phyloP scores from a whole-genome alignment of 1,284 basidiomycete genomes.

The Trichosporon inkin region DNA sequence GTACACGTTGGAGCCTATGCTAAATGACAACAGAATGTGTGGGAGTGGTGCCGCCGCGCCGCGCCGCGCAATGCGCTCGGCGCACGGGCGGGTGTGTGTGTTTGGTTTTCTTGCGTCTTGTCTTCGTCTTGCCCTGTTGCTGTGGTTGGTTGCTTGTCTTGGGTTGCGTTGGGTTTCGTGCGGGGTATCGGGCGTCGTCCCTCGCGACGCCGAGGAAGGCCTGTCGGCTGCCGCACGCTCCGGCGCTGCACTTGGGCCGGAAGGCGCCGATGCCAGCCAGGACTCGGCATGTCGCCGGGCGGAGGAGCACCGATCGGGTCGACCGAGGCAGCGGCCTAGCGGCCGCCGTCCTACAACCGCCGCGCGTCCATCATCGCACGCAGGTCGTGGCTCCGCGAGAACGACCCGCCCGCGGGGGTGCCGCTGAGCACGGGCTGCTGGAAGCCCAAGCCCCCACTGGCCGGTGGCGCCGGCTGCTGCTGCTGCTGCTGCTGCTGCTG shows the following conservation, averaged over 20 bases:
- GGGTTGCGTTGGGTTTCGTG: not conserved
- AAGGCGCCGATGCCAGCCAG: too few relatives aligned
- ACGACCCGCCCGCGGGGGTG: not conserved
- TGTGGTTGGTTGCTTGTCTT: not conserved
- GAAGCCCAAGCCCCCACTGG: not conserved
- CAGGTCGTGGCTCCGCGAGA: slow-evolving; percentile 5
- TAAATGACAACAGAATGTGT: slow-evolving; percentile 11
- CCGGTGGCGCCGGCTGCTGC: not conserved
- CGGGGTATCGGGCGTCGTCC: too few relatives aligned
- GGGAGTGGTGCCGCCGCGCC: not conserved
- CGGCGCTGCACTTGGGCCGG: not conserved
- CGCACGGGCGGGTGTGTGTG: too few relatives aligned
- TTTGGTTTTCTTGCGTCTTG: not conserved
- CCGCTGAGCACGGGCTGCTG: not conserved
- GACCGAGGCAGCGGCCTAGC: not conserved
- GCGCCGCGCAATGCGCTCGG: not conserved
- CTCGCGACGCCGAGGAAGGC: not conserved
- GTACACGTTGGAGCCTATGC: slow-evolving; percentile 12
- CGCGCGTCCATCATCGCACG: slow-evolving; percentile 18
- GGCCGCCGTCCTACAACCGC: not conserved
- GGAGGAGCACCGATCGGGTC: too few relatives aligned
- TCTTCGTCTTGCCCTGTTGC: not conserved
- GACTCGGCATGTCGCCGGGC: too few relatives aligned
- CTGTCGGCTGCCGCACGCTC: not conserved
- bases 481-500: too few relatives aligned